These are phyloP conservation scores for Verticillium longisporum DNA, from an alignment of 2,329 filamentous ascomycete genomes.

Conservation along the genomic window DNA sequence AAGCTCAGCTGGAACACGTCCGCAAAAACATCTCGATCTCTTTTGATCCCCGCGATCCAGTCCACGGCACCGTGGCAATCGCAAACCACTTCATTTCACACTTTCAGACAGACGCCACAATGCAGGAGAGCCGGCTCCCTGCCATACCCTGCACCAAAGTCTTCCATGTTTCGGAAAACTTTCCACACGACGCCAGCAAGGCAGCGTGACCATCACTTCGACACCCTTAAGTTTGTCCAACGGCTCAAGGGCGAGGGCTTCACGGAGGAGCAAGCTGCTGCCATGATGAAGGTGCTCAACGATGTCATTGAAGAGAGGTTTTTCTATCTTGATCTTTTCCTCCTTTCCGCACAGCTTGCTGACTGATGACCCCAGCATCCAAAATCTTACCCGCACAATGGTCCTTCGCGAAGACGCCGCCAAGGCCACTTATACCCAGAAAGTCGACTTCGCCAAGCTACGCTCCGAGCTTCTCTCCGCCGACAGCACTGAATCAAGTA, in stretches of 20 bases:
- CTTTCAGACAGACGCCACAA: constrained; percentile 10
- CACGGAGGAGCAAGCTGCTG: constrained; percentile 87
- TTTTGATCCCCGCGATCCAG: constrained; percentile 16
- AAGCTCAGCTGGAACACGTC: constrained; percentile 45
- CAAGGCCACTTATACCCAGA: constrained; percentile 74
- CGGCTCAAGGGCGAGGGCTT: constrained; percentile 85
- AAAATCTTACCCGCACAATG: constrained; percentile 96
- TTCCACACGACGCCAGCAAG: constrained; percentile 64
- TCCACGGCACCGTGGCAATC: constrained; percentile 1
- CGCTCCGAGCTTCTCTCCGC: constrained; percentile 88
- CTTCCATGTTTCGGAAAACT: constrained; percentile 28
- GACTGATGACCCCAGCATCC: constrained; percentile 55
- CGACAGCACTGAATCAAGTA: constrained; percentile 83
- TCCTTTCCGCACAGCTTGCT: background rate
- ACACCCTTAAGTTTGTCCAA: constrained; percentile 96
- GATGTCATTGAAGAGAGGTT: constrained; percentile 95
- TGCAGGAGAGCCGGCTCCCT: constrained; percentile 1
- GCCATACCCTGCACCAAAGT: constrained; percentile 16
- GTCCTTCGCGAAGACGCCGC: constrained; percentile 90
- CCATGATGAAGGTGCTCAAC: constrained; percentile 97
- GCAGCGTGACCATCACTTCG: constrained; percentile 84
- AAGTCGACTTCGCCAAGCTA: constrained; percentile 96
- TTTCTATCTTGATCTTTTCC: constrained; percentile 2
- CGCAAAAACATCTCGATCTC: constrained; percentile 17
- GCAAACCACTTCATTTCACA: constrained; percentile 17